These are phyloP conservation scores for Arabidopsis thaliana DNA, from an alignment of 345 rosid species.

Conservation along the genomic window DNA sequence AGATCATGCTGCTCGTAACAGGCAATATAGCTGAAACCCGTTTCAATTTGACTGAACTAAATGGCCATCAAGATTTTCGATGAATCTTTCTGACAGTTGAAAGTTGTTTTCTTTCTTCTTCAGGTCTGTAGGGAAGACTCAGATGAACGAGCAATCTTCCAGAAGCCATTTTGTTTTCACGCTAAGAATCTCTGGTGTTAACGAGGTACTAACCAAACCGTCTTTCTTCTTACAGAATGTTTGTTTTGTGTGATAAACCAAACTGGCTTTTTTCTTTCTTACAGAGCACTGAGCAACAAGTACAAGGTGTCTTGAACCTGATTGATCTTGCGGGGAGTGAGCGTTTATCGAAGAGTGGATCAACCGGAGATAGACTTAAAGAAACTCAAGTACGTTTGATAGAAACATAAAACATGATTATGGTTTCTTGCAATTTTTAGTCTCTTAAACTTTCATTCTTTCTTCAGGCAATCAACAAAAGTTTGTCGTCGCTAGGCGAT, in stretches of 20 bases:
- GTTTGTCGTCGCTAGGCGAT: conserved; percentile 87
- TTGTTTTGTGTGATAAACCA: conserved; percentile 21
- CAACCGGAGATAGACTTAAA: conserved; percentile 90
- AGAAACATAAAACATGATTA: background rate
- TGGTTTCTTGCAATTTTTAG: conserved; percentile 12
- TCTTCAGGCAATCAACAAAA: conserved; percentile 88
- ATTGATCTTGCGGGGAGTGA: conserved; percentile 99
- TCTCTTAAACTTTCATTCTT: background rate
- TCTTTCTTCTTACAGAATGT: conserved; percentile 6
- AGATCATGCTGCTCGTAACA: conserved; percentile 86
- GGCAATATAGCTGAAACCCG: conserved; percentile 49
- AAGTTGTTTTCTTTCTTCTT: conserved; percentile 10
- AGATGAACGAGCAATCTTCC: conserved; percentile 87
- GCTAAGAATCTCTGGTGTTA: conserved; percentile 75
- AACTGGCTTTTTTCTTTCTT: background rate
- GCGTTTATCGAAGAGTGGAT: conserved; percentile 95
- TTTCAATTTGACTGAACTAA: conserved; percentile 2
- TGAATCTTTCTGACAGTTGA: background rate
- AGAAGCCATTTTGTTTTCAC: conserved; percentile 95
- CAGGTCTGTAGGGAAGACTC: conserved; percentile 95
- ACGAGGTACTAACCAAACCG: conserved; percentile 61
- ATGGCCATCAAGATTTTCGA: background rate
- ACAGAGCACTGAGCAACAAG: conserved; percentile 95
- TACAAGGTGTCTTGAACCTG: conserved; percentile 93
- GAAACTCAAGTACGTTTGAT: conserved; percentile 79